phyloP scores from a whole-genome alignment of 306 rosid species.

The Corylus heterophylla region DNA sequence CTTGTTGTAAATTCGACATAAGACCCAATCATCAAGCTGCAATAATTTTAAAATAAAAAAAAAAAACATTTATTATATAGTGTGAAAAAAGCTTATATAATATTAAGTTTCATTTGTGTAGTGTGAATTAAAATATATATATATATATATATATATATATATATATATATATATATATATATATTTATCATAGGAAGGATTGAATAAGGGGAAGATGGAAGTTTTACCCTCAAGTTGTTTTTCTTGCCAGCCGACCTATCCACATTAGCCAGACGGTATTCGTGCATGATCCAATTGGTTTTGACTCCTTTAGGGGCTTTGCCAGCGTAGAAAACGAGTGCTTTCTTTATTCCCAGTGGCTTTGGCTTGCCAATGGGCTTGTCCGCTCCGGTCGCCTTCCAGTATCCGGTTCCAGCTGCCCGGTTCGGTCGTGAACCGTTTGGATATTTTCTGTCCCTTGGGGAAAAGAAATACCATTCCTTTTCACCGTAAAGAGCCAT shows the following conservation, averaged over 20 bases:
- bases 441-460: slow-evolving; percentile 87
- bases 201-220: background rate
- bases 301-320: slow-evolving; percentile 88
- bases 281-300: slow-evolving; percentile 99
- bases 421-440: slow-evolving; percentile 96
- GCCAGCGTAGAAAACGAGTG: slow-evolving; percentile 84
- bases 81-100: too few species aligned
- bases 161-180: too few species aligned
- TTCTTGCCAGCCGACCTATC: slow-evolving; percentile 79
- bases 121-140: too few species aligned
- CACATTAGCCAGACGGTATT: slow-evolving; percentile 93
- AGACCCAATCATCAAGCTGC: slow-evolving; percentile 98
- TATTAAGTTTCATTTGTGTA: too few species aligned
- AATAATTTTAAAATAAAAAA: background rate
- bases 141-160: too few species aligned
- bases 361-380: slow-evolving; percentile 89
- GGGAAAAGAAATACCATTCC: slow-evolving; percentile 97
- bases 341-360: slow-evolving; percentile 82
- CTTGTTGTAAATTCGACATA: slow-evolving; percentile 94
- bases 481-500: slow-evolving; percentile 75
- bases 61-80: too few species aligned
- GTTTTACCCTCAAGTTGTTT: slow-evolving; percentile 62
- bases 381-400: slow-evolving; percentile 98
- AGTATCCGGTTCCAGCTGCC: slow-evolving; percentile 83
- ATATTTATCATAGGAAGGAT: too few species aligned